Conservation (phyloP, 345 rosid species). For the Gossypium arboreum region DNA sequence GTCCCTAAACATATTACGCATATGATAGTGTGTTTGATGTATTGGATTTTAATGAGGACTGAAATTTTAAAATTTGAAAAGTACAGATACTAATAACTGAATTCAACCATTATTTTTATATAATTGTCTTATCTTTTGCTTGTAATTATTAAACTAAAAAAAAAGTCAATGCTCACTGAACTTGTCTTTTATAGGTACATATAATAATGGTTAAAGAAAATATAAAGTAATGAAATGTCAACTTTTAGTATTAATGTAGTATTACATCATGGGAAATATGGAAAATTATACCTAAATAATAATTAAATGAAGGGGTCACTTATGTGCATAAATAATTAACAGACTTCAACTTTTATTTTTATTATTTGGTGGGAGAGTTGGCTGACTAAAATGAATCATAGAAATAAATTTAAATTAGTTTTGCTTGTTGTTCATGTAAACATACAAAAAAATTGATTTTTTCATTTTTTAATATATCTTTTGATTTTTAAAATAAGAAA, state of each 20-base stretch:
- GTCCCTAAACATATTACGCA: no score
- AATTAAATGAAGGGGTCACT: neutral
- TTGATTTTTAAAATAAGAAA: neutral
- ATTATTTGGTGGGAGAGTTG: neutral
- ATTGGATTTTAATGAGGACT: no score
- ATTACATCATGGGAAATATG: conserved; percentile 15
- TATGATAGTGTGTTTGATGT: no score
- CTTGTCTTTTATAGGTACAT: neutral
- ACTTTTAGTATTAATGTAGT: neutral
- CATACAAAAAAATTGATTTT: no score
- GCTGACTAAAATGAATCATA: conserved; percentile 7
- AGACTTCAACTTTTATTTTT: conserved; percentile 3
- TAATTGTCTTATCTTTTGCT: neutral
- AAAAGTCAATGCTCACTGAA: conserved; percentile 20
- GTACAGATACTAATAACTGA: no score
- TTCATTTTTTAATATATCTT: neutral
- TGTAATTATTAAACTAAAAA: neutral
- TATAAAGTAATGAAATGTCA: conserved; percentile 14
- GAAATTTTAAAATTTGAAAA: no score
- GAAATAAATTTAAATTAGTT: neutral
- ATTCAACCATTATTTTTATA: no score
- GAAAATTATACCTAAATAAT: neutral
- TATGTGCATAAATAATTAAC: neutral
- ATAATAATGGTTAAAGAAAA: neutral
- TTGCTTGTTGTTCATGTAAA: neutral